Base-by-base conservation (phyloP, 2,329 filamentous ascomycete species). In the Lizonia empirigonia region DNA sequence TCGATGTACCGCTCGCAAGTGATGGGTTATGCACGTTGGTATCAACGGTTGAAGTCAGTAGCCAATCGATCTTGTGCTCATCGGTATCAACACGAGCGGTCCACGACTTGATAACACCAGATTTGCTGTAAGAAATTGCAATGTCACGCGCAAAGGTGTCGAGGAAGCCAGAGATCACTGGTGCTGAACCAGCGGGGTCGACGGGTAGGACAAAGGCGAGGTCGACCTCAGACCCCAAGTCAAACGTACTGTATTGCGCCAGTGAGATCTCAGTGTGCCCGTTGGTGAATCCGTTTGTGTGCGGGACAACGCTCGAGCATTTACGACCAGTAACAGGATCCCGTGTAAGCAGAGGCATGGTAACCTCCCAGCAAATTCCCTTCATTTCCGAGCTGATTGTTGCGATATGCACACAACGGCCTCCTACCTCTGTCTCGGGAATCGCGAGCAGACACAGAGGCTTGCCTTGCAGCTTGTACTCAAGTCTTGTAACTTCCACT, bases 61-160 rank as follows among this genome's bases (percentile, higher is more conserved):
- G 77, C 91, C 91, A 96, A 57, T 92, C 88, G 7, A 94, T 81
- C 30, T 79, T 81, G 7, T 76, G 73, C n/a, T 78, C 76, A 20
- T 80, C 75, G 4, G 77, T 69, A 60, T 91, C 83, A 27, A 96
- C 81, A 47, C 87, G 85, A 3, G 90, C 90, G 3, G 91, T 91
- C 91, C 91, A 96, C 30, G 92, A 93, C 53, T 88, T 85, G 34
- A 96, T 82, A 5, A 86, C 77, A 0, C 91, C 92, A 8, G 81
- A 81, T 18, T 83, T 79, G 0, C 89, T 93, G 68, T 94, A 96
- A 1, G 91, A 94, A 20, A 96, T 85, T 10, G 90, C 91, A 40
- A 95, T 85, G 67, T 96, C 91, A 30, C 87, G 85, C 9, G 91
- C 89, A 70, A 96, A 96, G 0, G 90, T 84, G 70, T 96, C 91